phyloP scores from a whole-genome alignment of 139 green algal genomes.

The Chlorella ohadii region DNA sequence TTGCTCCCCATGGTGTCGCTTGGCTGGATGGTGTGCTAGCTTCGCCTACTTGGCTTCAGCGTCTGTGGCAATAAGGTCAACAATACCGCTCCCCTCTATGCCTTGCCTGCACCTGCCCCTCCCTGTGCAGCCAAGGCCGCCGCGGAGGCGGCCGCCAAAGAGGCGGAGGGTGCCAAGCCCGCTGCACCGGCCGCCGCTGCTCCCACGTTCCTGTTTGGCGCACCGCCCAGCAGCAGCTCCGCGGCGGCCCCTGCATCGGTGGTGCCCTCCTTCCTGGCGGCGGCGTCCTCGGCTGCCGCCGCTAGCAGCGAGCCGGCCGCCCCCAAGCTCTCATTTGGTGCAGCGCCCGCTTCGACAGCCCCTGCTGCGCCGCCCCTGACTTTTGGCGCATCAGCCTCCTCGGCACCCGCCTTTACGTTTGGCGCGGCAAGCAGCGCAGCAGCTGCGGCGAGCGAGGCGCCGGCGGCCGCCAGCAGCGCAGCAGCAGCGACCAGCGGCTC shows the following conservation, averaged over 20 bases:
- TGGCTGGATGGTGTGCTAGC: too few species aligned
- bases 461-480: not conserved
- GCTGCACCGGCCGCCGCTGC: not conserved
- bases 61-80: too few species aligned
- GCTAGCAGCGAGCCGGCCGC: not conserved
- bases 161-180: not conserved
- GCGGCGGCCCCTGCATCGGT: not conserved
- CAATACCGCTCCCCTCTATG: too few species aligned
- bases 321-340: slow-evolving; percentile 21
- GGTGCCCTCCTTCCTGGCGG: not conserved
- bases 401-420: not conserved
- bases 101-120: too few species aligned
- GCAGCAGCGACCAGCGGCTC: not conserved
- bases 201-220: slow-evolving; percentile 18
- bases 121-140: not conserved
- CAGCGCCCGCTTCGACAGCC: not conserved
- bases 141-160: slow-evolving; percentile 16
- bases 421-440: not conserved
- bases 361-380: not conserved
- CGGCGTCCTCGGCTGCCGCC: not conserved
- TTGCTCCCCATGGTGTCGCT: not conserved
- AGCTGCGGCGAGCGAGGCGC: not conserved
- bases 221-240: not conserved
- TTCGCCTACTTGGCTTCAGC: too few species aligned
- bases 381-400: not conserved